Evolutionary conservation across 2,329 filamentous ascomycete genomes (phyloP).

Genomic region (Scedosporium aurantiacum): DNA sequence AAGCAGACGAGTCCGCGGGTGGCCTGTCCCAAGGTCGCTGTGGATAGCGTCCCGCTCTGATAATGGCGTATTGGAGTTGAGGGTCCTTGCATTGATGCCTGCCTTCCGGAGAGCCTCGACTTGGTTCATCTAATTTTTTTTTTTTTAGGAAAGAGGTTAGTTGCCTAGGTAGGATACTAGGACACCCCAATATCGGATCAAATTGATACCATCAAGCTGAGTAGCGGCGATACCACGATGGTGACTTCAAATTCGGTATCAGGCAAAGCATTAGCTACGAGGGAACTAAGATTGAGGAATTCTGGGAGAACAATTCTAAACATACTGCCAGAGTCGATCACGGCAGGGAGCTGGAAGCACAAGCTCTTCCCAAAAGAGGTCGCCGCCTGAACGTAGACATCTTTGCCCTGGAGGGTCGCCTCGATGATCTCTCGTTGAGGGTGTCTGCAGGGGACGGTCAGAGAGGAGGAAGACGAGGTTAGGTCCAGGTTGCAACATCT

Average conservation of each 20-base stretch:
- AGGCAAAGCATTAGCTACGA: slow-evolving; percentile 1
- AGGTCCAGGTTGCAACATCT: neutral
- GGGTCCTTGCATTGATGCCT: slow-evolving; percentile 69
- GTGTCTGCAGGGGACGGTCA: slow-evolving; percentile 43
- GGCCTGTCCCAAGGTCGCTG: slow-evolving; percentile 74
- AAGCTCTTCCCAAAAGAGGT: slow-evolving; percentile 88
- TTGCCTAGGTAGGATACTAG: neutral
- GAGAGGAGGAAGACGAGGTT: neutral
- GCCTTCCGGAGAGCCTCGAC: slow-evolving; percentile 66
- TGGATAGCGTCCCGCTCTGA: slow-evolving; percentile 58
- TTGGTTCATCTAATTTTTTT: slow-evolving; percentile 70
- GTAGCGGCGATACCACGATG: slow-evolving; percentile 77
- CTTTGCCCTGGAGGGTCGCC: slow-evolving; percentile 68
- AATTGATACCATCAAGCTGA: slow-evolving; percentile 69
- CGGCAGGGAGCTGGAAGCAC: slow-evolving; percentile 84
- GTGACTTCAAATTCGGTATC: slow-evolving; percentile 46
- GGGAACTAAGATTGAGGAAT: neutral
- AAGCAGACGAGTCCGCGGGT: slow-evolving; percentile 70
- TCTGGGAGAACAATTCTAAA: slow-evolving; percentile 12
- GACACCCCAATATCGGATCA: too few species aligned
- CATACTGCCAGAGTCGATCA: slow-evolving; percentile 76
- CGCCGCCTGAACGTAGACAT: slow-evolving; percentile 88
- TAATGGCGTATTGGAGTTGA: slow-evolving; percentile 70
- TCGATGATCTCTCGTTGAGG: slow-evolving; percentile 79
- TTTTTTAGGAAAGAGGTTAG: neutral